A percentile compares a stretch with the other conserved stretches of the same genome.
These are phyloP conservation scores for Oryza glumipatula DNA, from an alignment of 176 grass and related monocot species.

Conservation along the genomic window DNA sequence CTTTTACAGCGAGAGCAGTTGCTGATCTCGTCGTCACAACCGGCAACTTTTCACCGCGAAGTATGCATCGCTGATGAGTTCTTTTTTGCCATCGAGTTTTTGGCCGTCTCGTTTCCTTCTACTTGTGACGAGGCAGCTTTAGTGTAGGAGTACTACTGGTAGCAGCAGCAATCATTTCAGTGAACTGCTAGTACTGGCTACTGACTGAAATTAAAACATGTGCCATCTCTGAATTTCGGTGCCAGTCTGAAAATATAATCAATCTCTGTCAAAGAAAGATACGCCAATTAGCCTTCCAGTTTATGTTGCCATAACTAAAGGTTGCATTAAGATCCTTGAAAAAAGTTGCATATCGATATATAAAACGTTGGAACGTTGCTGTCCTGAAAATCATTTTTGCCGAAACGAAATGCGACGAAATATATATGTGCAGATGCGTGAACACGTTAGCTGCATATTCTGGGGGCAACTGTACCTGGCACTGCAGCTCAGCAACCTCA, in stretches of 20 bases:
- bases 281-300: background rate
- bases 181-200: background rate
- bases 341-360: background rate
- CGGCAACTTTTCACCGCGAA: slow-evolving; percentile 26
- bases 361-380: background rate
- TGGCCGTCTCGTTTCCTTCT: slow-evolving; percentile 35
- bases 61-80: slow-evolving; percentile 21
- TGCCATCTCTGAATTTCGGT: background rate
- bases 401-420: slow-evolving; percentile 6
- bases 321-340: background rate
- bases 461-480: slow-evolving; percentile 16
- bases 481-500: slow-evolving; percentile 41
- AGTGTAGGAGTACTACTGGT: background rate
- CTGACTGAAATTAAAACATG: background rate
- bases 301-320: background rate
- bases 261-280: background rate
- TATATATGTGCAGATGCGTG: background rate
- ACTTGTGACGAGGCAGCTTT: slow-evolving; percentile 44
- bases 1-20: slow-evolving; percentile 23
- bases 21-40: background rate
- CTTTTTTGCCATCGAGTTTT: slow-evolving; percentile 29
- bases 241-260: background rate
- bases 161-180: slow-evolving; percentile 37
- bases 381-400: background rate
- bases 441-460: background rate